Evolutionary conservation across 352 stramenopile species (phyloP), one percentile per base, ranked within the genome.

Genomic region (Thraustochytrium sp.): DNA sequence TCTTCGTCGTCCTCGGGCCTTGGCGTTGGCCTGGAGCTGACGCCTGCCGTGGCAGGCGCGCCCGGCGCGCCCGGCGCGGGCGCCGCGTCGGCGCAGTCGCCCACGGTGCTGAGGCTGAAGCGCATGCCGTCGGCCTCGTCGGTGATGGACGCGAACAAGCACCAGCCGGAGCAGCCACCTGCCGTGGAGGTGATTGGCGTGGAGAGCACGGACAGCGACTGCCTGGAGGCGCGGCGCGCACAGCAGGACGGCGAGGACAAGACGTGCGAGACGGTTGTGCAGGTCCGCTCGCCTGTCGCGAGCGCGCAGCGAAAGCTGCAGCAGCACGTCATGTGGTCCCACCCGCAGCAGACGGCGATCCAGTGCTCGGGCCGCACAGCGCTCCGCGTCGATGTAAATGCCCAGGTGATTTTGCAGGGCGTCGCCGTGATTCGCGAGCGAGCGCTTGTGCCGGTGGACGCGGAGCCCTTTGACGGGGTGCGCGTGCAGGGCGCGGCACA

Each of bases 181-280:
- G 31, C 68, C 68, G 68, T 80, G 31, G 68, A 80, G 42, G 68
- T 80, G 1, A 80, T 80, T 44, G 68, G 68, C 48, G 40, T 80
- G 4, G 68, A 80, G 42, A 55, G 31, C 29, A 80, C 34, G n/a
- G 68, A 80, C 37, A 80, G 63, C 11, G 68, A 80, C 38, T 51
- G 13, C 1, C 18, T 61, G 9, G 40, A 42, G 4, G 46, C 23
- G 4, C 68, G 68, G 38, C 68, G 26, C 11, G 51, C 21, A 8
- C 13, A 5, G 11, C 21, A 26, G 5, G 26, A 29, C 26, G 34
- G 16, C 16, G 68, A 80, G 53, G 49, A 72, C 5, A 64, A 68
- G 18, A 29, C 53, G 2, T 80, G 68, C 38, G 0, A 23, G 9
- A 29, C 42, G 9, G 49, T 5, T 18, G 53, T 80, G 8, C 42